Percentiles rank a stretch among this genome's conserved stretches.
Evolutionary conservation across 768 basidiomycete genomes (phyloP).

Genomic region (Atractiella rhizophila): DNA sequence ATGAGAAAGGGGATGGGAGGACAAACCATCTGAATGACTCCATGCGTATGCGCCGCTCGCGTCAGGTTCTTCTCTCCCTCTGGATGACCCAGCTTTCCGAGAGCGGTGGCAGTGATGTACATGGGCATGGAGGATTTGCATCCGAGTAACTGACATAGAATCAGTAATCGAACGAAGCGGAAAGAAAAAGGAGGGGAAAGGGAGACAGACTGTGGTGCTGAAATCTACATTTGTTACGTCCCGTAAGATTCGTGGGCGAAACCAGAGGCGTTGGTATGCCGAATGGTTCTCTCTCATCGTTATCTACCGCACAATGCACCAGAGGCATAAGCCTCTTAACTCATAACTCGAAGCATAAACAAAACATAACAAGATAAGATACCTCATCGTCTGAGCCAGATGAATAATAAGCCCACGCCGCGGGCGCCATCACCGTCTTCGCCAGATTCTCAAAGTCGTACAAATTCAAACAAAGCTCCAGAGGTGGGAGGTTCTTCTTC

Average conservation of each 20-base stretch:
- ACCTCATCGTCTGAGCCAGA: conserved; percentile 73
- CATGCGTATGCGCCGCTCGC: conserved; percentile 55
- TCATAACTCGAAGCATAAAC: too few species aligned
- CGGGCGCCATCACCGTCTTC: conserved; percentile 33
- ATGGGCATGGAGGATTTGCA: conserved; percentile 43
- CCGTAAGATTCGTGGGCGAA: conserved; percentile 56
- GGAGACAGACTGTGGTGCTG: conserved; percentile 14
- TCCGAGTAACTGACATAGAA: conserved; percentile 34
- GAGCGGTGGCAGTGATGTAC: conserved; percentile 39
- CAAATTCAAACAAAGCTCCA: conserved; percentile 44
- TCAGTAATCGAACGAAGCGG: conserved; percentile 14
- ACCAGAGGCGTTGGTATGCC: conserved; percentile 80
- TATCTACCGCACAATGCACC: too few species aligned
- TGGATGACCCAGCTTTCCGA: conserved; percentile 84
- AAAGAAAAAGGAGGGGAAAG: neutral
- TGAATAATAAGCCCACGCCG: conserved; percentile 58
- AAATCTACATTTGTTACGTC: conserved; percentile 66
- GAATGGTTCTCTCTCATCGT: conserved; percentile 27
- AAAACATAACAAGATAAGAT: conserved; percentile 40
- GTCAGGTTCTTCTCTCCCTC: conserved; percentile 84
- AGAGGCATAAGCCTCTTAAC: neutral
- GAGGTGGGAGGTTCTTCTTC: conserved; percentile 39
- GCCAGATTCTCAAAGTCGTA: conserved; percentile 64
- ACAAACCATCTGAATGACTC: conserved; percentile 45
- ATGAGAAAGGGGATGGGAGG: too few species aligned